Conservation (phyloP, 2,329 filamentous ascomycete genomes). For the Dactylellina leptospora region DNA sequence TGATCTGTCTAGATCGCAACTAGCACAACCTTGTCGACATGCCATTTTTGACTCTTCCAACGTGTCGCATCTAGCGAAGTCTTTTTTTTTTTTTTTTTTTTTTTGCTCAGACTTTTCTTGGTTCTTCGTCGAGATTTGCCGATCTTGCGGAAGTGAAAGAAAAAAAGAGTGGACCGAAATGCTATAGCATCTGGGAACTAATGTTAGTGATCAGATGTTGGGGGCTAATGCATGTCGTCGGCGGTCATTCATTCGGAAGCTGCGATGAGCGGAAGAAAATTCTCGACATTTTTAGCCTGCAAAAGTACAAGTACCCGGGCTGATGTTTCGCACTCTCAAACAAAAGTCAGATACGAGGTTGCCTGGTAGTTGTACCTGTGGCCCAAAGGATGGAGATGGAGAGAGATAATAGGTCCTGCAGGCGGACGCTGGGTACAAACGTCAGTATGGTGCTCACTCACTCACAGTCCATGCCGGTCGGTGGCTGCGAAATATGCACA, state of each 20-base stretch:
- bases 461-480: background rate
- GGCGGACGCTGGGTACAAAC: slow-evolving; percentile 15
- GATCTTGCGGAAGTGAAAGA: slow-evolving; percentile 27
- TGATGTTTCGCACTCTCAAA: slow-evolving; percentile 35
- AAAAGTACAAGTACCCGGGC: slow-evolving; percentile 6
- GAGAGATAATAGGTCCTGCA: slow-evolving; percentile 1
- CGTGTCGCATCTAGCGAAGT: background rate
- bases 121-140: slow-evolving; percentile 23
- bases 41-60: slow-evolving; percentile 1
- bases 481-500: slow-evolving; percentile 32
- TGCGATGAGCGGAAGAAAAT: slow-evolving; percentile 24
- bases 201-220: slow-evolving; percentile 41
- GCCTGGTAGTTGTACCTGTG: slow-evolving; percentile 1
- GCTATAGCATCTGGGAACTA: slow-evolving; percentile 13
- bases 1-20: slow-evolving; percentile 40
- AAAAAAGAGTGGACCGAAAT: slow-evolving; percentile 20
- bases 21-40: slow-evolving; percentile 33
- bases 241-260: slow-evolving; percentile 53
- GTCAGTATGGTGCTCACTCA: slow-evolving; percentile 27
- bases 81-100: background rate
- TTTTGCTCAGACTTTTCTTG: background rate
- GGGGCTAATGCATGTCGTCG: slow-evolving; percentile 46
- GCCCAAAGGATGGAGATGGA: slow-evolving; percentile 3
- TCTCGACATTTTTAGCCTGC: slow-evolving; percentile 19
- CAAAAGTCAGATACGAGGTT: background rate